Percentiles rank a stretch among this genome's conserved stretches.
These are phyloP conservation scores for Podospora didyma DNA, from an alignment of 495 filamentous ascomycete genomes.

Conservation along the genomic window DNA sequence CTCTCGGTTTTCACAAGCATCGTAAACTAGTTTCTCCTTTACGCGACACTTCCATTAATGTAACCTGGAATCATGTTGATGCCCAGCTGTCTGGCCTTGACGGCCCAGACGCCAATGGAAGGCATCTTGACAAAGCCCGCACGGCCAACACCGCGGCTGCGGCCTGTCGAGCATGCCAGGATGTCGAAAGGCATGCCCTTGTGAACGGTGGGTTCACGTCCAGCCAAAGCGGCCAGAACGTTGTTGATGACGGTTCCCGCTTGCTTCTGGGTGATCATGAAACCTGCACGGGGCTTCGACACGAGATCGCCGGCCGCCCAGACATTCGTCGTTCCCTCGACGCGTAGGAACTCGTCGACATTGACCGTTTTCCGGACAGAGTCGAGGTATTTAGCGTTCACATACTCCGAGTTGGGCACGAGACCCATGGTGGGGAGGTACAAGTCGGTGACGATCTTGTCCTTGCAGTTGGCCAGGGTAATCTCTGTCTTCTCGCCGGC, in stretches of 20 bases:
- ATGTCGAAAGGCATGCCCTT: conserved; percentile 42
- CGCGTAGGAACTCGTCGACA: conserved; percentile 53
- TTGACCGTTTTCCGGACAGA: conserved; percentile 44
- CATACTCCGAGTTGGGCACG: conserved; percentile 57
- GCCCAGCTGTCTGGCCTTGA: conserved; percentile 41
- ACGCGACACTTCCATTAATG: conserved; percentile 37
- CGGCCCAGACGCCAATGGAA: conserved; percentile 35
- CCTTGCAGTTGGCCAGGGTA: conserved; percentile 32
- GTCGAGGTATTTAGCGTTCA: conserved; percentile 48
- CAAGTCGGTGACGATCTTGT: conserved; percentile 41
- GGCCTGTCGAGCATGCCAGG: conserved; percentile 35
- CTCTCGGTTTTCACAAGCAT: background rate
- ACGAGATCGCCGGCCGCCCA: conserved; percentile 54
- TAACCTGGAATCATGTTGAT: conserved; percentile 28
- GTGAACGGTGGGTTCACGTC: conserved; percentile 26
- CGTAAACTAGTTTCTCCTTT: background rate
- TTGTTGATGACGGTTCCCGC: conserved; percentile 44
- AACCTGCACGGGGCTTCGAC: conserved; percentile 41
- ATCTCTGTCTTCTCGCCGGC: conserved; percentile 34
- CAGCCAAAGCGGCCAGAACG: conserved; percentile 33
- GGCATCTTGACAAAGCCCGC: conserved; percentile 34
- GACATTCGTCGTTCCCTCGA: conserved; percentile 38
- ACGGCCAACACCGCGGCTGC: conserved; percentile 37
- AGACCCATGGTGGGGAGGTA: conserved; percentile 62
- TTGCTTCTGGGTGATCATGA: conserved; percentile 45